These are phyloP conservation scores for Cyclotella distinguenda DNA, from an alignment of 108 stramenopile genomes.

Conservation along the genomic window DNA sequence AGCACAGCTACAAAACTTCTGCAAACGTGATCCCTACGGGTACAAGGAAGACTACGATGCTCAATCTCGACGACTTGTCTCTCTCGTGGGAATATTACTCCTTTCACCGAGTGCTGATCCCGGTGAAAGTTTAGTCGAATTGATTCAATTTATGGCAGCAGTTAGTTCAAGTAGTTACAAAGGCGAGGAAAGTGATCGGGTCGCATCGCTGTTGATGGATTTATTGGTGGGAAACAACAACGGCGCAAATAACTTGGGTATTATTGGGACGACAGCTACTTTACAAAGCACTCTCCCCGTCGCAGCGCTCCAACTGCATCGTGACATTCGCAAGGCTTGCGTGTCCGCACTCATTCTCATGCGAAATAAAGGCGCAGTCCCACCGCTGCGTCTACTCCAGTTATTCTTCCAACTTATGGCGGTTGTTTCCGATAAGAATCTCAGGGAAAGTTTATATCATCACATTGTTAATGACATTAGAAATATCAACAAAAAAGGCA, in stretches of 20 bases:
- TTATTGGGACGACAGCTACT: background rate
- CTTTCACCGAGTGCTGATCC: conserved; percentile 75
- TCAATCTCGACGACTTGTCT: conserved; percentile 78
- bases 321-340: conserved; percentile 84
- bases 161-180: conserved; percentile 76
- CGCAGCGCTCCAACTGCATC: conserved; percentile 74
- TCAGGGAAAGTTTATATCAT: conserved; percentile 82
- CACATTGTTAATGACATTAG: conserved; percentile 92
- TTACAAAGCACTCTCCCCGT: conserved; percentile 48
- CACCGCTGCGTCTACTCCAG: conserved; percentile 81
- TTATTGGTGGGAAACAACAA: conserved; percentile 67
- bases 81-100: conserved; percentile 68
- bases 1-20: conserved; percentile 93
- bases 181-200: conserved; percentile 70
- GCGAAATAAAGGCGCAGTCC: conserved; percentile 86
- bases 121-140: conserved; percentile 73
- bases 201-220: conserved; percentile 74
- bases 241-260: conserved; percentile 4
- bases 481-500: conserved; percentile 87
- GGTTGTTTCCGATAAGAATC: conserved; percentile 81
- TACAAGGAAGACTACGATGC: conserved; percentile 95
- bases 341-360: conserved; percentile 90
- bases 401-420: conserved; percentile 93
- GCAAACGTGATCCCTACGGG: conserved; percentile 92
- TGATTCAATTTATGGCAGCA: conserved; percentile 90